Conservation (phyloP, 371 early-diverging fungal species). For the Mortierella sp. region DNA sequence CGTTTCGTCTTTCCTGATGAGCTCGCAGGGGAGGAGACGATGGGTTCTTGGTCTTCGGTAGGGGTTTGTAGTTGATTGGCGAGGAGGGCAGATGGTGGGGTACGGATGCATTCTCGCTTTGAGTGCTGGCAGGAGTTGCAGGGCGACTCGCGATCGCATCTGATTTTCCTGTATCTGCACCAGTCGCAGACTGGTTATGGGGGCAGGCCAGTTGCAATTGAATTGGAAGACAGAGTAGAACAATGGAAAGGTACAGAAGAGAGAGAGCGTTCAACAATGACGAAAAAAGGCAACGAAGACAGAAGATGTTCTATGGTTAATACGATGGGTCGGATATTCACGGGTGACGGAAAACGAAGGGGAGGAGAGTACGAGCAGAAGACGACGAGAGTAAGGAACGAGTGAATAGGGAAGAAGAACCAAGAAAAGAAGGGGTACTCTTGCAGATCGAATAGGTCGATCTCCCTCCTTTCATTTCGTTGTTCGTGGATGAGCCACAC, state of each 20-base stretch:
- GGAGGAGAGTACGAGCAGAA: background rate
- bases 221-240: background rate
- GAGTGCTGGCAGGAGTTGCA: conserved; percentile 58
- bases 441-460: background rate
- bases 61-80: conserved; percentile 15
- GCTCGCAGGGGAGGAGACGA: background rate
- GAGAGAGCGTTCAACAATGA: background rate
- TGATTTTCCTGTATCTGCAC: conserved; percentile 56
- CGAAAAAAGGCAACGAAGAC: background rate
- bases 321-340: background rate
- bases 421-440: background rate
- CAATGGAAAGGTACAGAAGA: background rate
- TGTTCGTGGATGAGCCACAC: too few species aligned
- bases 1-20: conserved; percentile 35
- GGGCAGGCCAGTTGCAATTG: background rate
- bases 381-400: background rate
- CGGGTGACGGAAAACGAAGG: background rate
- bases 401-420: background rate
- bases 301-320: background rate
- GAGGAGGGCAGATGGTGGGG: conserved; percentile 43
- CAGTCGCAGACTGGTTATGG: conserved; percentile 48
- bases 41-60: background rate
- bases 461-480: too few species aligned
- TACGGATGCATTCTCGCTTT: conserved; percentile 56
- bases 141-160: conserved; percentile 56